A percentile compares a stretch with the other conserved stretches of the same genome.
phyloP scores from a whole-genome alignment of 2,329 filamentous ascomycete species.

The Annulohypoxylon truncatum region DNA sequence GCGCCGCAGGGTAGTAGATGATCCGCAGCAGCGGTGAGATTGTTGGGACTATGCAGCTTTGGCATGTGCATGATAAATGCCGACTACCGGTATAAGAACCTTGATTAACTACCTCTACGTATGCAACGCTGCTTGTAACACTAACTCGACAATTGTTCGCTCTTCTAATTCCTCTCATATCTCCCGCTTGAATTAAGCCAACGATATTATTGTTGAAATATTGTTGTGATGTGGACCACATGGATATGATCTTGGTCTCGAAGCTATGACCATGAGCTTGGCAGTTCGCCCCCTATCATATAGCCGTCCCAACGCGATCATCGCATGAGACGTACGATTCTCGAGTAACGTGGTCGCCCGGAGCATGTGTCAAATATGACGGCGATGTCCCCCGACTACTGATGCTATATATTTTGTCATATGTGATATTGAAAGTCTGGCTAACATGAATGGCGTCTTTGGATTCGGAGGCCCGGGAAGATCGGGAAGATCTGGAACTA shows the following conservation, averaged over 20 bases:
- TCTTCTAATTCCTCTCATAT: background rate
- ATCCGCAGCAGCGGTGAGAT: slow-evolving; percentile 6
- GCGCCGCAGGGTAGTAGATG: background rate
- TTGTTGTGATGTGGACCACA: background rate
- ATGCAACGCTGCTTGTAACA: background rate
- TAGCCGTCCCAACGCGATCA: background rate
- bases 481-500: slow-evolving; percentile 19
- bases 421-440: slow-evolving; percentile 6
- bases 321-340: slow-evolving; percentile 15
- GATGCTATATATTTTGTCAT: slow-evolving; percentile 4
- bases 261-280: slow-evolving; percentile 2
- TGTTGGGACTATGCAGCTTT: background rate
- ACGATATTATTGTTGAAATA: background rate
- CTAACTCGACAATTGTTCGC: background rate
- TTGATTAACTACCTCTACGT: background rate
- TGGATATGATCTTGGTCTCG: background rate
- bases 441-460: slow-evolving; percentile 14
- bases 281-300: background rate
- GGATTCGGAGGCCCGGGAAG: background rate
- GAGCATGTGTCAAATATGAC: background rate
- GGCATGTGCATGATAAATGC: background rate
- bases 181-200: background rate
- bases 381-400: slow-evolving; percentile 6
- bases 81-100: background rate
- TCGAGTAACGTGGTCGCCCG: background rate